These are phyloP conservation scores for Pezicula carpinea DNA, from an alignment of 2,329 filamentous ascomycete genomes.

Conservation along the genomic window DNA sequence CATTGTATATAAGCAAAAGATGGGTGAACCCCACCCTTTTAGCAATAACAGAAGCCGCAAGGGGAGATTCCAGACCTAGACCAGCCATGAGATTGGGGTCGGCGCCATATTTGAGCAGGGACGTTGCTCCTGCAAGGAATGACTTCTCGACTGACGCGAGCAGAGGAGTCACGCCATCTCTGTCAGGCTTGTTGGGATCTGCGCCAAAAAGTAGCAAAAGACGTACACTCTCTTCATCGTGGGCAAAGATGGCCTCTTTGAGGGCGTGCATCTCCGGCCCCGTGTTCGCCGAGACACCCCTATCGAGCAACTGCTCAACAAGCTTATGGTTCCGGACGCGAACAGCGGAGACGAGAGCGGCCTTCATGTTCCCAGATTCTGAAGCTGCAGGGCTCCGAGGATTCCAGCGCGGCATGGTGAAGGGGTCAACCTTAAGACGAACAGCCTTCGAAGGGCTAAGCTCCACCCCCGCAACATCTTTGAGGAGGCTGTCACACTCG, in stretches of 20 bases:
- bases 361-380: constrained; percentile 39
- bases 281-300: constrained; percentile 48
- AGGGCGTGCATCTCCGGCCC: constrained; percentile 43
- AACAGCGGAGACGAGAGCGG: constrained; percentile 48
- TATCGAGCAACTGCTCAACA: constrained; percentile 53
- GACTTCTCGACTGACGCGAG: constrained; percentile 45
- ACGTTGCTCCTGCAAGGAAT: constrained; percentile 51
- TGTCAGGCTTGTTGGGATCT: constrained; percentile 48
- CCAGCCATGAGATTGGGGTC: constrained; percentile 50
- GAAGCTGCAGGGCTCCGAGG: constrained; percentile 40
- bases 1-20: constrained; percentile 57
- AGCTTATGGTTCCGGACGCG: constrained; percentile 52
- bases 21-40: constrained; percentile 54
- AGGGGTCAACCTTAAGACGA: constrained; percentile 45
- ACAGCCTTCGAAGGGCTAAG: constrained; percentile 40
- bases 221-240: constrained; percentile 49
- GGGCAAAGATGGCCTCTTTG: constrained; percentile 46
- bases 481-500: constrained; percentile 31
- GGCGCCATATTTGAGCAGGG: constrained; percentile 61
- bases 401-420: constrained; percentile 46
- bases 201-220: constrained; percentile 53
- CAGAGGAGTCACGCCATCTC: constrained; percentile 46
- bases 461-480: constrained; percentile 34
- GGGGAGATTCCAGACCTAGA: constrained; percentile 48
- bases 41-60: constrained; percentile 44